phyloP scores from a whole-genome alignment of 768 basidiomycete genomes.

The Mycena pura region DNA sequence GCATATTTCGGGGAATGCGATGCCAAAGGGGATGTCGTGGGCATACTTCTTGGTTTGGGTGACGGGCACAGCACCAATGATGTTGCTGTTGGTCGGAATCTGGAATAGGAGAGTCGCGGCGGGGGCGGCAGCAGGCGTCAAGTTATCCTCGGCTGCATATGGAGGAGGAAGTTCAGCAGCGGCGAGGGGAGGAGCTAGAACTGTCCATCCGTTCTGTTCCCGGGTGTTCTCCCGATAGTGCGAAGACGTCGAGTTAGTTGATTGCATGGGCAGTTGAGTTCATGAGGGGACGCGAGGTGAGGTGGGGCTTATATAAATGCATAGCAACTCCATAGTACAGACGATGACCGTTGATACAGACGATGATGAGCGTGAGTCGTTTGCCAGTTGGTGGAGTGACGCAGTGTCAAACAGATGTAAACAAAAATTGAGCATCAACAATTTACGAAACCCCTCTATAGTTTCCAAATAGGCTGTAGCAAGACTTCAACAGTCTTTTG shows the following conservation, averaged over 20 bases:
- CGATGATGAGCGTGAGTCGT: too few relatives aligned
- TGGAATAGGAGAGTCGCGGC: background rate
- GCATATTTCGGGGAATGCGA: background rate
- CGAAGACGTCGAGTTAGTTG: background rate
- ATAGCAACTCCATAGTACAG: background rate
- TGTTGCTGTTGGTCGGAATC: conserved; percentile 13
- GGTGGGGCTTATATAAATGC: background rate
- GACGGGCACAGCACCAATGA: background rate
- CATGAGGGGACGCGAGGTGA: conserved; percentile 1
- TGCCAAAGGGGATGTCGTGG: background rate
- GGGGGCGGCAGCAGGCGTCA: background rate
- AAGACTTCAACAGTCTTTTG: too few relatives aligned
- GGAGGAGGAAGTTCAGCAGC: conserved; percentile 1
- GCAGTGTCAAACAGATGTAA: too few relatives aligned
- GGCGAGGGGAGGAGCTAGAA: background rate
- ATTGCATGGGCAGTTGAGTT: conserved; percentile 1
- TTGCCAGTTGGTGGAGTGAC: too few relatives aligned
- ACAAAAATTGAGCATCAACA: too few relatives aligned
- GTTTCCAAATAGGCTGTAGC: too few relatives aligned
- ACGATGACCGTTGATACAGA: too few relatives aligned
- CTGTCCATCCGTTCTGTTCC: conserved; percentile 6
- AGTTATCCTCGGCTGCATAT: background rate
- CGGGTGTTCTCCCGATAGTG: conserved; percentile 1
- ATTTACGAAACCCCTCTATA: too few relatives aligned
- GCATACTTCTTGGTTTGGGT: background rate